These are phyloP conservation scores for Lunularia cruciata DNA, from an alignment of 225 moss, liverwort and hornwort genomes.

Conservation along the genomic window DNA sequence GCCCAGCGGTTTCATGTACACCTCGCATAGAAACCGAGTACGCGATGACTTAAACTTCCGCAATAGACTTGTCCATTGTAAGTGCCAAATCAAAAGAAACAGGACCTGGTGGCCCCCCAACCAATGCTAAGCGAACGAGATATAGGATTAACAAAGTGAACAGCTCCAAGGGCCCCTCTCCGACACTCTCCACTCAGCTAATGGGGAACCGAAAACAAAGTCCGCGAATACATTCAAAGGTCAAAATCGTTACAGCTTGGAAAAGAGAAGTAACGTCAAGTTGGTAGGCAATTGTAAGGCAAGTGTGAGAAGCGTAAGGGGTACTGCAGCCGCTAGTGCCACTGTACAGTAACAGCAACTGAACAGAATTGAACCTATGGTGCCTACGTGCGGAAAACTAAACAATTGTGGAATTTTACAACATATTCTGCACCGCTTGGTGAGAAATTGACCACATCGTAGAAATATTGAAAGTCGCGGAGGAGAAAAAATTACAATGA, in stretches of 20 bases:
- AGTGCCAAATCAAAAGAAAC: constrained; percentile 9
- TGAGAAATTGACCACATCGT: neutral
- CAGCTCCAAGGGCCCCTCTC: neutral
- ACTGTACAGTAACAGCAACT: neutral
- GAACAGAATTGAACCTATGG: no score
- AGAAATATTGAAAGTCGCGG: neutral
- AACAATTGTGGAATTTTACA: neutral
- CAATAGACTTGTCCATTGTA: neutral
- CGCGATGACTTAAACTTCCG: neutral
- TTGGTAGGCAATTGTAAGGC: neutral
- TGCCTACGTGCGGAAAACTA: no score
- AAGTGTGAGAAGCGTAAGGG: neutral
- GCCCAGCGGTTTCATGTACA: neutral
- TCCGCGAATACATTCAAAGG: neutral
- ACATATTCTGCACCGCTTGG: neutral
- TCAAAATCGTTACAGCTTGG: neutral
- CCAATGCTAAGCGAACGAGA: no score
- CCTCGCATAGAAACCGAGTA: neutral
- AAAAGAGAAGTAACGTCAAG: neutral
- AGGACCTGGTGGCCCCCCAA: neutral
- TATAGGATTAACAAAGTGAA: neutral
- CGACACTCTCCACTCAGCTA: neutral
- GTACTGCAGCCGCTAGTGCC: neutral
- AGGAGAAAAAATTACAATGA: neutral
- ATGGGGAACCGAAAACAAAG: neutral